phyloP scores from a whole-genome alignment of 768 basidiomycete genomes.

The Leccinum barrowsii region DNA sequence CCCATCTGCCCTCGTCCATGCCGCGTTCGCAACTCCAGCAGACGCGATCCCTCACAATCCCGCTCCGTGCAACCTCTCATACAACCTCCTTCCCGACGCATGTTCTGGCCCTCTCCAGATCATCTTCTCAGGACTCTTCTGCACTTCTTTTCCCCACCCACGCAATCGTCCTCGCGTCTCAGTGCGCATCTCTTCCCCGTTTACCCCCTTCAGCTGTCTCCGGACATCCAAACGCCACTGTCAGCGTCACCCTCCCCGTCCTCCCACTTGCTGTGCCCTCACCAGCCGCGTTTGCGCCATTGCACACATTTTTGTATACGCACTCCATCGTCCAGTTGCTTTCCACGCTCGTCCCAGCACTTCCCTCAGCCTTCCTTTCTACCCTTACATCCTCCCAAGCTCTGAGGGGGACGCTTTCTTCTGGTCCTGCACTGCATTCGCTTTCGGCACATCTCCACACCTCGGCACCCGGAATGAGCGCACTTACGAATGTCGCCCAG shows the following conservation, averaged over 20 bases:
- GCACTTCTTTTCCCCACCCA: slow-evolving; percentile 61
- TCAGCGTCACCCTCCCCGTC: slow-evolving; percentile 52
- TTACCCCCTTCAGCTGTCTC: slow-evolving; percentile 41
- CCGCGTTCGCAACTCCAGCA: slow-evolving; percentile 31
- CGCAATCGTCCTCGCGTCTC: slow-evolving; percentile 62
- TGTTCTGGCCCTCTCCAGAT: slow-evolving; percentile 44
- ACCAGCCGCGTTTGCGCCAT: slow-evolving; percentile 54
- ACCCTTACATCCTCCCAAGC: slow-evolving; percentile 30
- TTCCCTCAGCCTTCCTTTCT: slow-evolving; percentile 28
- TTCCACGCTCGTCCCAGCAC: slow-evolving; percentile 40
- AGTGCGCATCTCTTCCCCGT: slow-evolving; percentile 62
- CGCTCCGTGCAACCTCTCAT: slow-evolving; percentile 27
- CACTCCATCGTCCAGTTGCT: slow-evolving; percentile 52
- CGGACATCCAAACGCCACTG: slow-evolving; percentile 30
- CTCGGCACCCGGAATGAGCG: slow-evolving; percentile 40
- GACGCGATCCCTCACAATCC: slow-evolving; percentile 30
- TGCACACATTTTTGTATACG: slow-evolving; percentile 67
- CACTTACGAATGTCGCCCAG: slow-evolving; percentile 46
- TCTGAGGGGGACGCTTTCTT: slow-evolving; percentile 41
- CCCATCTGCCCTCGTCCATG: slow-evolving; percentile 36
- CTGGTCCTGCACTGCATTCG: slow-evolving; percentile 50
- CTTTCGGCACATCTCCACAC: slow-evolving; percentile 52
- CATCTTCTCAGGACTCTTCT: slow-evolving; percentile 31
- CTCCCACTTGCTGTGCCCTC: slow-evolving; percentile 61
- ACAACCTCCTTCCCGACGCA: slow-evolving; percentile 43